These are phyloP conservation scores for Platismatia glauca DNA, from an alignment of 495 filamentous ascomycete genomes.

Conservation along the genomic window DNA sequence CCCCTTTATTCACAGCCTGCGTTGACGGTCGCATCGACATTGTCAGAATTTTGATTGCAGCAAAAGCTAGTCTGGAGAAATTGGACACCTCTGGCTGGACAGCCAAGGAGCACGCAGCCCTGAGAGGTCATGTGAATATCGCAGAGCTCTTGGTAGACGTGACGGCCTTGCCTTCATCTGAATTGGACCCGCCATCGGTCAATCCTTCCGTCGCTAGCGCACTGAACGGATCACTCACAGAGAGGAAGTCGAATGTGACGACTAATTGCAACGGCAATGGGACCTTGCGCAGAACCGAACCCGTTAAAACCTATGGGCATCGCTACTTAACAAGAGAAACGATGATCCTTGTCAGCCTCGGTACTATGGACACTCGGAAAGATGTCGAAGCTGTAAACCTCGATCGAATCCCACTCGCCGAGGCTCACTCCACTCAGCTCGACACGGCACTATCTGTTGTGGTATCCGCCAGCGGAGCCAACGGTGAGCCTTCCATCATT, in stretches of 20 bases:
- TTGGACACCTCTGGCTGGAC: slow-evolving; percentile 89
- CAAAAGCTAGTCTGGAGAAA: slow-evolving; percentile 63
- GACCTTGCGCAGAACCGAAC: slow-evolving; percentile 45
- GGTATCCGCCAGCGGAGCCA: slow-evolving; percentile 79
- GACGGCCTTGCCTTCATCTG: slow-evolving; percentile 33
- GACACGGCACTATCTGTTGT: slow-evolving; percentile 90
- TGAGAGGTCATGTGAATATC: slow-evolving; percentile 78
- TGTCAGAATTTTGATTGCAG: slow-evolving; percentile 66
- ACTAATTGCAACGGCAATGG: slow-evolving; percentile 32
- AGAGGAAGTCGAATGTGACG: slow-evolving; percentile 42
- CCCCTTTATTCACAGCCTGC: slow-evolving; percentile 80
- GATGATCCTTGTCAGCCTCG: slow-evolving; percentile 85
- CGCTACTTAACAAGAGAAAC: slow-evolving; percentile 83
- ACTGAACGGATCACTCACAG: slow-evolving; percentile 30
- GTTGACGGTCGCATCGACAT: slow-evolving; percentile 74
- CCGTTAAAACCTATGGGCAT: slow-evolving; percentile 92
- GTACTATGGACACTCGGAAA: slow-evolving; percentile 88
- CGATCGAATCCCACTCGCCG: slow-evolving; percentile 76
- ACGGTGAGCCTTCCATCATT: slow-evolving; percentile 77
- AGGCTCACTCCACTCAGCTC: slow-evolving; percentile 83
- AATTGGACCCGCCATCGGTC: slow-evolving; percentile 32
- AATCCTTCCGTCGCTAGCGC: slow-evolving; percentile 39
- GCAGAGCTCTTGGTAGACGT: slow-evolving; percentile 55
- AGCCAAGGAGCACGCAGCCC: slow-evolving; percentile 81
- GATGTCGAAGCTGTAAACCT: slow-evolving; percentile 70